Percentiles rank a stretch among this genome's conserved stretches.
These are phyloP conservation scores for Artemisia tridentata DNA, from an alignment of 129 eudicot genomes.

Conservation along the genomic window DNA sequence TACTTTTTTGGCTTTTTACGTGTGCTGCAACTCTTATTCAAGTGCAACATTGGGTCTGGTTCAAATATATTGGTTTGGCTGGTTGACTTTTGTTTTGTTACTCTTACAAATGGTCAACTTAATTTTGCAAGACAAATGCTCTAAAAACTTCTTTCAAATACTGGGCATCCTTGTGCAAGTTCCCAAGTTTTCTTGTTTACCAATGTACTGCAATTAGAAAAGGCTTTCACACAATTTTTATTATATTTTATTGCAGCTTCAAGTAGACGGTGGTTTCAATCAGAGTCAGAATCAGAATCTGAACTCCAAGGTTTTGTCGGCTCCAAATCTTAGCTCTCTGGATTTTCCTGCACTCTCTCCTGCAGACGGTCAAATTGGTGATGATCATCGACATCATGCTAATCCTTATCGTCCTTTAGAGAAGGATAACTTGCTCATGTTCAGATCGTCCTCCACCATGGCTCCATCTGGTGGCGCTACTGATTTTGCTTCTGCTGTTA, in stretches of 20 bases:
- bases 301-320: conserved; percentile 54
- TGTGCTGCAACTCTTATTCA: not conserved
- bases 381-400: conserved; percentile 45
- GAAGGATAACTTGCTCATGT: conserved; percentile 52
- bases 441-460: conserved; percentile 47
- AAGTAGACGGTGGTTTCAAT: conserved; percentile 62
- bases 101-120: no score
- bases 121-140: not conserved
- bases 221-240: conserved; percentile 15
- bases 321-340: conserved; percentile 68
- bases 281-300: conserved; percentile 56
- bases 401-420: conserved; percentile 53
- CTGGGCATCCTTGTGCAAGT: not conserved
- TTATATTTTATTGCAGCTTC: conserved; percentile 52
- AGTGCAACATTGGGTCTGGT: not conserved
- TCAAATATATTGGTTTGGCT: not conserved
- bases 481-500: conserved; percentile 90
- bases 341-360: conserved; percentile 69
- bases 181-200: not conserved
- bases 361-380: conserved; percentile 47
- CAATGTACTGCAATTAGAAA: conserved; percentile 5
- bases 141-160: not conserved
- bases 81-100: not conserved
- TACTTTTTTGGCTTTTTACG: not conserved
- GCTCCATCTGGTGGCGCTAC: conserved; percentile 63